Conservation (phyloP, 495 filamentous ascomycete species). For the Durotheca rogersii region DNA sequence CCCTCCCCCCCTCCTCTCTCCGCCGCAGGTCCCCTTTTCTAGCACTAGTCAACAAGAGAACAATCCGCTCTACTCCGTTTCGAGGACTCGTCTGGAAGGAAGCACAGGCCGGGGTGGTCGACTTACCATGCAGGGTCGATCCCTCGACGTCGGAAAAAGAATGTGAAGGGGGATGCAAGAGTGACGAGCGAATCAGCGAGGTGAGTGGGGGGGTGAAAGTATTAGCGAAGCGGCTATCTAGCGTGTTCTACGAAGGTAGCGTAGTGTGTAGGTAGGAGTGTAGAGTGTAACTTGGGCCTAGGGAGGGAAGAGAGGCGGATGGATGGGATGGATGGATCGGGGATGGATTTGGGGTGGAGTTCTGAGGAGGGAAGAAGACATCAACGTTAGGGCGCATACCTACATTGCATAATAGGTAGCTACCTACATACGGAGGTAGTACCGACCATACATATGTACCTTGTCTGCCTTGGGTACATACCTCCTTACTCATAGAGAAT, state of each 20-base stretch:
- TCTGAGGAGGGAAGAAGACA: slow-evolving; percentile 15
- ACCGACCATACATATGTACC: no score
- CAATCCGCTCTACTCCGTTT: slow-evolving; percentile 33
- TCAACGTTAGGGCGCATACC: slow-evolving; percentile 26
- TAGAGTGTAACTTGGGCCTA: no score
- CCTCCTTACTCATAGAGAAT: no score
- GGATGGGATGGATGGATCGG: slow-evolving; percentile 26
- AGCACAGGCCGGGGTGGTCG: slow-evolving; percentile 29
- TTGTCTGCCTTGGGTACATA: no score
- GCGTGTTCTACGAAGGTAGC: slow-evolving; percentile 22
- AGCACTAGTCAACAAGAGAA: slow-evolving; percentile 22
- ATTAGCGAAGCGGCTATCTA: slow-evolving; percentile 35
- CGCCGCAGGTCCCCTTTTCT: slow-evolving; percentile 30
- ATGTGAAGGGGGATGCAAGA: slow-evolving; percentile 34
- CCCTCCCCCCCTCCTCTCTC: slow-evolving; percentile 27
- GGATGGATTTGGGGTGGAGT: slow-evolving; percentile 30
- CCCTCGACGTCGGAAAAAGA: slow-evolving; percentile 34
- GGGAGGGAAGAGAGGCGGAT: slow-evolving; percentile 11
- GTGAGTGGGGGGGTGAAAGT: slow-evolving; percentile 32
- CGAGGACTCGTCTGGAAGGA: slow-evolving; percentile 29
- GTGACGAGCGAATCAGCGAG: slow-evolving; percentile 33
- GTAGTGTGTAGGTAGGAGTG: no score
- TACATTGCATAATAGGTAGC: no score
- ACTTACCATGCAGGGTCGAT: slow-evolving; percentile 37
- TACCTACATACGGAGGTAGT: no score